Conservation (phyloP, 1,139 yeast genomes). For the Debaryomyces sp. region DNA sequence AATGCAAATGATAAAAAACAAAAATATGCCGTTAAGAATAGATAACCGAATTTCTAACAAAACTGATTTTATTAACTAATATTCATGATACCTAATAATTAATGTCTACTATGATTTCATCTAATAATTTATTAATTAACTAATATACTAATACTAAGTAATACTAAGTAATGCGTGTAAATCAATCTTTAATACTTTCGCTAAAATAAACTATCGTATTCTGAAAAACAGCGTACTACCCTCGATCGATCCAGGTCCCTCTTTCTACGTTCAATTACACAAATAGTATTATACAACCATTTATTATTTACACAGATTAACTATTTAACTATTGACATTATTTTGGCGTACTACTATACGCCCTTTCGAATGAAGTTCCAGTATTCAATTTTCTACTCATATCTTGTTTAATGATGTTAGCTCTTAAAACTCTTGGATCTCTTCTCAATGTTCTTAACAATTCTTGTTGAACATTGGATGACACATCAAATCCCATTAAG, state of each 20-base stretch:
- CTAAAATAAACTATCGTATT: neutral
- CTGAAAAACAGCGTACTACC: neutral
- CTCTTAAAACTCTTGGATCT: constrained; percentile 89
- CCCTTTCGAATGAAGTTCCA: constrained; percentile 50
- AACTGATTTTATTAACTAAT: constrained; percentile 1
- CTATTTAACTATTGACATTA: constrained; percentile 9
- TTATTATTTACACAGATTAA: constrained; percentile 5
- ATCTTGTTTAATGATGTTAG: constrained; percentile 71
- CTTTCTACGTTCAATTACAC: neutral
- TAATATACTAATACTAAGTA: neutral
- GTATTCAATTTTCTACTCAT: constrained; percentile 55
- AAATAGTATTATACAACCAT: neutral
- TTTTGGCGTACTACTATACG: constrained; percentile 18
- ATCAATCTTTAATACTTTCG: too few relatives aligned
- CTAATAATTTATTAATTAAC: constrained; percentile 8
- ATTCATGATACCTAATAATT: constrained; percentile 10
- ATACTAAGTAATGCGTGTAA: neutral
- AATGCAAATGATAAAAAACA: constrained; percentile 5
- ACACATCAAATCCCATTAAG: constrained; percentile 81
- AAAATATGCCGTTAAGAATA: constrained; percentile 9
- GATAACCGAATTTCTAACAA: constrained; percentile 1
- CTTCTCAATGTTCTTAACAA: constrained; percentile 75
- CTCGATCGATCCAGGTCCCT: neutral
- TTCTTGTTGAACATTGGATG: constrained; percentile 84
- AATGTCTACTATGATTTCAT: constrained; percentile 11